Conservation (phyloP, 805 yeast species). For the Sungouiozyma ichnusensis region DNA sequence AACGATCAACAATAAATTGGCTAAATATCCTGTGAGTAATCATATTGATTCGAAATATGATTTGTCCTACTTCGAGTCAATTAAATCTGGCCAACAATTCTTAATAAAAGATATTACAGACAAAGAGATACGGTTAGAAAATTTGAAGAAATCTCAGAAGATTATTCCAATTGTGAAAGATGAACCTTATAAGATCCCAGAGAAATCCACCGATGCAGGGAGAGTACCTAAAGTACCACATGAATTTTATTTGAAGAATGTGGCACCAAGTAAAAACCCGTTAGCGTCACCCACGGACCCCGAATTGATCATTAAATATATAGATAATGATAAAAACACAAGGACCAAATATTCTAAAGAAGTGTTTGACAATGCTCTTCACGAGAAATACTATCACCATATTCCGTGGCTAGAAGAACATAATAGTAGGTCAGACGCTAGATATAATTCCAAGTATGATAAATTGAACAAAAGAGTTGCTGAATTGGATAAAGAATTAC, state of each 20-base stretch:
- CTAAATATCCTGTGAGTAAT: conserved; percentile 17
- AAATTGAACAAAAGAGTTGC: conserved; percentile 13
- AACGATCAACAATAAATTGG: conserved; percentile 2
- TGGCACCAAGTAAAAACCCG: conserved; percentile 8
- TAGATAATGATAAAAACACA: conserved; percentile 13
- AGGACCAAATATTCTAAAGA: conserved; percentile 15
- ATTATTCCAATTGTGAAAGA: conserved; percentile 1
- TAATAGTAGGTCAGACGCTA: conserved; percentile 6
- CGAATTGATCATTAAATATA: conserved; percentile 17
- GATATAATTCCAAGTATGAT: conserved; percentile 10
- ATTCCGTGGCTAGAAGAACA: conserved; percentile 9
- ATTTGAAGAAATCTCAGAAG: conserved; percentile 18
- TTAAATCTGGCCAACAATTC: conserved; percentile 20
- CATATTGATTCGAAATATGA: conserved; percentile 9
- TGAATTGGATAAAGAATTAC: conserved; percentile 11
- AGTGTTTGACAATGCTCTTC: conserved; percentile 20
- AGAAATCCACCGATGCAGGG: conserved; percentile 1
- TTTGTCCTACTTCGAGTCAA: background rate
- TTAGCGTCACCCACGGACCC: conserved; percentile 21
- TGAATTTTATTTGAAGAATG: conserved; percentile 1
- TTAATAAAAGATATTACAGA: conserved; percentile 16
- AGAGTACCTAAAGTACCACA: conserved; percentile 6
- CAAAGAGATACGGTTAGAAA: conserved; percentile 16
- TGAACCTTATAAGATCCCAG: background rate
- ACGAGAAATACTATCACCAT: conserved; percentile 12